These are phyloP conservation scores for Lachancea sp. DNA, from an alignment of 805 yeast genomes.

Conservation along the genomic window DNA sequence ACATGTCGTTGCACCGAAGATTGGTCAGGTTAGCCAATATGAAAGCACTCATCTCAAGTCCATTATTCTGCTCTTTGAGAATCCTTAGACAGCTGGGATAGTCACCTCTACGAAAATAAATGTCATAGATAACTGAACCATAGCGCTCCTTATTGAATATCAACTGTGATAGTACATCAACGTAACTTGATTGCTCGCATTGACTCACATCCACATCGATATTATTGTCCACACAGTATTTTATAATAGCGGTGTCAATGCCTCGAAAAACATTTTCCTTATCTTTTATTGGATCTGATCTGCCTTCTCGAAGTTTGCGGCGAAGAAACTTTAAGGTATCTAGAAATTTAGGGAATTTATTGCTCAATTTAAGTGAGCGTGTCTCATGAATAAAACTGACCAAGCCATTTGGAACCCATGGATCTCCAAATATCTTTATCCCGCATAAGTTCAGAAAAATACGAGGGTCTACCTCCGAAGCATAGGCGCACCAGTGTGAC, in stretches of 20 bases:
- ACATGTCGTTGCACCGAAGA: neutral
- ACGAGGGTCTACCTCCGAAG: constrained; percentile 22
- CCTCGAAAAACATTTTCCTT: constrained; percentile 19
- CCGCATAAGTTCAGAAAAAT: constrained; percentile 25
- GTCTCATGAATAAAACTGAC: constrained; percentile 17
- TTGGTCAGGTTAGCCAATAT: constrained; percentile 6
- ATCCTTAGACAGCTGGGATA: constrained; percentile 1
- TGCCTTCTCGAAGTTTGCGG: constrained; percentile 4
- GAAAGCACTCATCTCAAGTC: constrained; percentile 3
- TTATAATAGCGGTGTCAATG: constrained; percentile 23
- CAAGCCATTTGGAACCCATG: constrained; percentile 30
- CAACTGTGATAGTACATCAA: constrained; percentile 13
- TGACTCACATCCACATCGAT: constrained; percentile 12
- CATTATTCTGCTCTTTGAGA: neutral
- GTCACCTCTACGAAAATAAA: neutral
- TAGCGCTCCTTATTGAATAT: constrained; percentile 6
- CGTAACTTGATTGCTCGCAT: constrained; percentile 16
- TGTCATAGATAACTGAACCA: neutral
- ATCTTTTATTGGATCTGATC: constrained; percentile 9
- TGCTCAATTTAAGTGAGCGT: constrained; percentile 22
- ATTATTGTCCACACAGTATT: constrained; percentile 3
- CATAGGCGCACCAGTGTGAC: constrained; percentile 18
- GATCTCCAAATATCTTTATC: constrained; percentile 23
- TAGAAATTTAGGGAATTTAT: constrained; percentile 18
- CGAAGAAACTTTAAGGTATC: constrained; percentile 10